Evolutionary conservation across 805 yeast genomes (phyloP), one percentile per base, ranked within the genome.

Genomic region (Clavispora fructus): DNA sequence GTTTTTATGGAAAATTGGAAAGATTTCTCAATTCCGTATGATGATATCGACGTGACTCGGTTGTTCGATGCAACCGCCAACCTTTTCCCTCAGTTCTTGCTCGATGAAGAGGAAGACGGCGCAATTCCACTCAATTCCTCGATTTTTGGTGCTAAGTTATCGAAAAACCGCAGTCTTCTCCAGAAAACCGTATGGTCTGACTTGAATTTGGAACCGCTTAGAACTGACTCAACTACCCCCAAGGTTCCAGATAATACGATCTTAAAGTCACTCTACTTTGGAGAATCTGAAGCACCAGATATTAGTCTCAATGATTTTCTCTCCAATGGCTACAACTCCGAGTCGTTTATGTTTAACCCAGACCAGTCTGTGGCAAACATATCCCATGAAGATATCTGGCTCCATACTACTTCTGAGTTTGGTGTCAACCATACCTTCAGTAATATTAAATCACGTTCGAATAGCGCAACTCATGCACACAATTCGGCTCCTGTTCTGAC

Each of bases 51-150:
- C 45, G 70, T 75, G 23, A 62, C 60, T 14, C 50, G 62, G 10
- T 56, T 71, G 16, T 49, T 67, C 28, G 75, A 71, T 28, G 69
- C 69, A 5, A 68, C 74, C 3, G 48, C 67, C 3, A 56, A 45
- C 30, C 47, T 69, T 13, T 69, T 69, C 52, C 74, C 75, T 7
- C 67, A 61, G 40, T 55, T 62, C 27, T 55, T 68, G 10, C 54
- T 67, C 1, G 74, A 71, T 14, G 75, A 70, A 29, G 73, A 68
- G 32, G 64, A 61, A 28, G 74, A 69, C 43, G 71, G 67, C n/a
- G 61, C 64, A 8, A 56, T 71, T 8, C 68, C 72, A 7, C 59
- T 67, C 43, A 62, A 58, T 42, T 62, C 69, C 27, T 55, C 71
- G 4, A 61, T 59, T 14, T 66, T 68, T 42, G 73, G 74, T n/a